Evolutionary conservation across 352 stramenopile species (phyloP).

Genomic region (Thalassiosira ordinaria): DNA sequence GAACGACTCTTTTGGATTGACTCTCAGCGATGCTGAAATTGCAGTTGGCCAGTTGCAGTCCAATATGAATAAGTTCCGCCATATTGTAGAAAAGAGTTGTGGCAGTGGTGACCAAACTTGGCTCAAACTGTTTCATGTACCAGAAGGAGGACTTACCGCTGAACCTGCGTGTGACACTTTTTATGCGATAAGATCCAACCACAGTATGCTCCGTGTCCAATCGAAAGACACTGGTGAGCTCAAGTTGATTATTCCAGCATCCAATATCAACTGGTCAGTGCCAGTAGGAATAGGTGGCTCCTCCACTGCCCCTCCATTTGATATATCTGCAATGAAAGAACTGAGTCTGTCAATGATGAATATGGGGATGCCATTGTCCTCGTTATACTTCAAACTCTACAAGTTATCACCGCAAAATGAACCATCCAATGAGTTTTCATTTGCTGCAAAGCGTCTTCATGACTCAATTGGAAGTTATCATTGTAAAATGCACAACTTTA

Average conservation of each 20-base stretch:
- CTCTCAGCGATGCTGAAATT: slow-evolving; percentile 30
- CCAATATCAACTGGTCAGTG: slow-evolving; percentile 25
- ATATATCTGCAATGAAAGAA: slow-evolving; percentile 43
- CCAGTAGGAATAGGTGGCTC: slow-evolving; percentile 9
- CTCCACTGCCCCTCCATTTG: slow-evolving; percentile 33
- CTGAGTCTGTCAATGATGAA: slow-evolving; percentile 35
- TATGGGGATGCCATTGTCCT: slow-evolving; percentile 42
- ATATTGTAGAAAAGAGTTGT: slow-evolving; percentile 33
- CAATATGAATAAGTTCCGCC: too few species aligned
- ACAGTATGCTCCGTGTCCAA: not conserved
- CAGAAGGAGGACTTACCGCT: not conserved
- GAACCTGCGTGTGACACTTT: slow-evolving; percentile 7
- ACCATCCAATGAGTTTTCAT: slow-evolving; percentile 40
- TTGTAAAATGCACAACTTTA: slow-evolving; percentile 26
- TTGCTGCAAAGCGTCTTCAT: slow-evolving; percentile 30
- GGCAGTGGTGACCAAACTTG: slow-evolving; percentile 32
- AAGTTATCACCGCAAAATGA: slow-evolving; percentile 37
- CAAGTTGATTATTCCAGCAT: slow-evolving; percentile 31
- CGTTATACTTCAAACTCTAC: slow-evolving; percentile 58
- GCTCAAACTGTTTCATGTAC: slow-evolving; percentile 19
- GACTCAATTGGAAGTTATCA: slow-evolving; percentile 46
- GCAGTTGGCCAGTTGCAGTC: not conserved
- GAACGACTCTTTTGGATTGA: slow-evolving; percentile 31
- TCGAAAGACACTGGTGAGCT: slow-evolving; percentile 13
- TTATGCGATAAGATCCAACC: slow-evolving; percentile 35